phyloP scores from a whole-genome alignment of 2,329 filamentous ascomycete genomes.

The Alternaria sp. region DNA sequence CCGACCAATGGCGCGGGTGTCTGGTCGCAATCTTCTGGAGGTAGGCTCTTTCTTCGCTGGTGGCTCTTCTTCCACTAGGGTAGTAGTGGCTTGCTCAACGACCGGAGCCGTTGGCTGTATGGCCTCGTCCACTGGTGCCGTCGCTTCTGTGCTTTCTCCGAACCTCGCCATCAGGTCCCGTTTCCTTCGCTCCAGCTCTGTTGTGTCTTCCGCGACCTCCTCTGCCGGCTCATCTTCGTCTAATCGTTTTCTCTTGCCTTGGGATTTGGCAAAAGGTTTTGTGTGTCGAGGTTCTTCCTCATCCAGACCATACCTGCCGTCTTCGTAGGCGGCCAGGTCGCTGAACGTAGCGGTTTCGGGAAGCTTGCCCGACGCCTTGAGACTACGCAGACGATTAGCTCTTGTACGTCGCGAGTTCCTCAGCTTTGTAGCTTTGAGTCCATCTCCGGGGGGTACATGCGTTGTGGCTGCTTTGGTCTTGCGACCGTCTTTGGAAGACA shows the following conservation, averaged over 20 bases:
- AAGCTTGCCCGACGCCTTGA: conserved; percentile 62
- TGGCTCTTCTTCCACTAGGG: conserved; percentile 1
- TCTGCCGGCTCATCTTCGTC: conserved; percentile 24
- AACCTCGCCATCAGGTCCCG: conserved; percentile 31
- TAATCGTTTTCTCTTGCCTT: conserved; percentile 33
- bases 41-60: conserved; percentile 12
- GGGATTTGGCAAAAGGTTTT: conserved; percentile 11
- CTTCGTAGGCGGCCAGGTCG: conserved; percentile 58
- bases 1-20: conserved; percentile 35
- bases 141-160: background rate
- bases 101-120: background rate
- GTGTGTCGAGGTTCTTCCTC: background rate
- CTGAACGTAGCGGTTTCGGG: conserved; percentile 57
- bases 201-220: conserved; percentile 8
- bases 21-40: conserved; percentile 32
- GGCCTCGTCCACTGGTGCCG: conserved; percentile 2
- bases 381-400: conserved; percentile 55
- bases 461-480: background rate
- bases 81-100: background rate
- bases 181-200: conserved; percentile 30
- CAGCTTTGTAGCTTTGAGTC: conserved; percentile 58
- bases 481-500: conserved; percentile 25
- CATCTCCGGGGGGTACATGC: conserved; percentile 55
- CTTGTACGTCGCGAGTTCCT: conserved; percentile 63
- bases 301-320: conserved; percentile 24